Evolutionary conservation across 192 early-diverging fungal genomes (phyloP), one percentile per base, ranked within the genome.

Genomic region (Linnemannia elongata): DNA sequence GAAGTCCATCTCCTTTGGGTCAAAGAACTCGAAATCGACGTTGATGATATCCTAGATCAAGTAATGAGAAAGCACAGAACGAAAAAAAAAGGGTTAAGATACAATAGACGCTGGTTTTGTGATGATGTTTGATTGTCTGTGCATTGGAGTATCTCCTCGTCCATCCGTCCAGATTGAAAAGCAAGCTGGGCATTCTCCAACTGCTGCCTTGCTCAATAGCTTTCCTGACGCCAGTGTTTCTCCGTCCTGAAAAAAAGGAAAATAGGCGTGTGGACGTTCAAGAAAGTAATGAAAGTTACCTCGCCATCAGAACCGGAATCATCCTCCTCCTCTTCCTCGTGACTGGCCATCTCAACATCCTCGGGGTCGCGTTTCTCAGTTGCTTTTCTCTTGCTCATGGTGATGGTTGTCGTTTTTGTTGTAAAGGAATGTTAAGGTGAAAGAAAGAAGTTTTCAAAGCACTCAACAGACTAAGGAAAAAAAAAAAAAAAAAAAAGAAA

Each of bases 21-120:
- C 96, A 89, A 96, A 97, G 87, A 98, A 99, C 81, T 98, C 98
- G 90, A 98, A 98, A 80, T 98, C 97, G 7, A 98, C 95, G 85
- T 98, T 93, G 49, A 99, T 92, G 35, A 93, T 89, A 68, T 92
- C 91, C 91, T 45, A 15, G 2, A 45, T 2, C 12, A 45, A 45
- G 13, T 3, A 15, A 45, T 45, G 10, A 13, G 15, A 15, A 9
- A 45, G 10, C 42, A 44, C 42, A 45, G 12, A 45, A 45, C 38
- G 12, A 12, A 44, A 44, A 10, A 44, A 44, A 44, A 44, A 45
- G 15, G 10, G 44, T 45, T 45, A 45, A 13, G 44, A 45, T 13
- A 45, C 12, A 15, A 13, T 12, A 45, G 13, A 45, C 44, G 12
- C 13, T 45, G 44, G 44, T 45, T 45, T 45, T 45, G 44, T 45